A percentile compares a stretch with the other conserved stretches of the same genome.
Evolutionary conservation across 768 basidiomycete species (phyloP).

Genomic region (Mycena pura): DNA sequence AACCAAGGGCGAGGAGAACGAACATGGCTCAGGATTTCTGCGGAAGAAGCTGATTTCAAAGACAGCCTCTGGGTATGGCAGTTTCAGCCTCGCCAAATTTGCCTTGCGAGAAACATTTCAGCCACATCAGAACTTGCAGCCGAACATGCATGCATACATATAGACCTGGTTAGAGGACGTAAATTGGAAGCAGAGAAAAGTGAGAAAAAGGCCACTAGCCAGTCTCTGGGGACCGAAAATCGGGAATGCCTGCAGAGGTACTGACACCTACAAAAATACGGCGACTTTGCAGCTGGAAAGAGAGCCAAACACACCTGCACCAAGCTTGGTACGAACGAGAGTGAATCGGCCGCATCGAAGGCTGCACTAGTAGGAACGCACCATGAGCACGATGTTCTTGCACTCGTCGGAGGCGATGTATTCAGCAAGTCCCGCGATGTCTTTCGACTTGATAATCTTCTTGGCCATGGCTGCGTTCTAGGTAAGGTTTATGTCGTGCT

Average conservation of each 20-base stretch:
- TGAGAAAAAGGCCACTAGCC: slow-evolving; percentile 53
- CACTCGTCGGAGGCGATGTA: slow-evolving; percentile 75
- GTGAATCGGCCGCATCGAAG: slow-evolving; percentile 1
- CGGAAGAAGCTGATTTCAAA: slow-evolving; percentile 92
- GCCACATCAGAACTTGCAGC: not conserved
- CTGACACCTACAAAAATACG: slow-evolving; percentile 61
- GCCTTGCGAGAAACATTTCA: slow-evolving; percentile 50
- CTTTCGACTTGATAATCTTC: slow-evolving; percentile 26
- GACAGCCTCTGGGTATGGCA: slow-evolving; percentile 95
- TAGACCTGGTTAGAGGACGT: slow-evolving; percentile 46
- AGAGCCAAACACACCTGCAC: slow-evolving; percentile 59
- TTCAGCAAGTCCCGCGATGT: slow-evolving; percentile 58
- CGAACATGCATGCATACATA: slow-evolving; percentile 48
- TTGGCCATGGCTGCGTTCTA: slow-evolving; percentile 13
- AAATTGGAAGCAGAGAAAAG: not conserved
- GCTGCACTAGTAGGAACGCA: slow-evolving; percentile 39
- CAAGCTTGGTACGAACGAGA: slow-evolving; percentile 50
- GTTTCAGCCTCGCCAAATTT: slow-evolving; percentile 75
- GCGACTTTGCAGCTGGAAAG: not conserved
- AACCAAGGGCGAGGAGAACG: slow-evolving; percentile 28
- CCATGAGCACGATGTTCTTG: slow-evolving; percentile 77
- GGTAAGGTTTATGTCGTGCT: not conserved
- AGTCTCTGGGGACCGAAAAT: slow-evolving; percentile 87
- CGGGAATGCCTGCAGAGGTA: slow-evolving; percentile 85
- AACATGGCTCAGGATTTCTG: slow-evolving; percentile 80